Evolutionary conservation across 176 grass and related monocot species (phyloP).

Genomic region (Microstegium vimineum): DNA sequence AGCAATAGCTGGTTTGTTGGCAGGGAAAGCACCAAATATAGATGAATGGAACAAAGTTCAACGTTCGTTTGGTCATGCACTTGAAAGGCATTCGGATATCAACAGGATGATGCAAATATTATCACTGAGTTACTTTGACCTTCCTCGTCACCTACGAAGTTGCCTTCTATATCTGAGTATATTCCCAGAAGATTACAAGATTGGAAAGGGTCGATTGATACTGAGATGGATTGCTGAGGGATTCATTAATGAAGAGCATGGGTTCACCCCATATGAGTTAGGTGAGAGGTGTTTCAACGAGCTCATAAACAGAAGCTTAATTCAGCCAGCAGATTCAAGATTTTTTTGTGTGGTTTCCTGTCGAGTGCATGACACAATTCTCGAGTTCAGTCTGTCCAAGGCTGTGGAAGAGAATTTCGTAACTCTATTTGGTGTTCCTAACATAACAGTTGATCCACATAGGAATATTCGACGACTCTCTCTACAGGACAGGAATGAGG

Average conservation of each 20-base stretch:
- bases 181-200: background rate
- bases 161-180: background rate
- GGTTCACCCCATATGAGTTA: too few relatives aligned
- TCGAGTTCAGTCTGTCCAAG: background rate
- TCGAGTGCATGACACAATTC: too few relatives aligned
- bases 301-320: background rate
- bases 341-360: too few relatives aligned
- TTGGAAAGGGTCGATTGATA: background rate
- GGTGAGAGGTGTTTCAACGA: too few relatives aligned
- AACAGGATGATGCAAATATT: background rate
- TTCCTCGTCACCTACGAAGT: background rate
- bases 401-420: background rate
- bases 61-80: background rate
- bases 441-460: too few relatives aligned
- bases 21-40: background rate
- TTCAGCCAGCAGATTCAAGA: background rate
- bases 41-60: background rate
- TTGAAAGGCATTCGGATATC: background rate
- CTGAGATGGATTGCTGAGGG: too few relatives aligned
- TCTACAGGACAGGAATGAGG: too few relatives aligned
- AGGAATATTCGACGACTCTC: too few relatives aligned
- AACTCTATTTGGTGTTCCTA: background rate
- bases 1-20: background rate
- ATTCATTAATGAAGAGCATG: too few relatives aligned
- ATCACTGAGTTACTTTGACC: background rate